Evolutionary conservation across 148 eudicot species (phyloP), one percentile per base, ranked within the genome.

Genomic region (Arctostaphylos glauca): DNA sequence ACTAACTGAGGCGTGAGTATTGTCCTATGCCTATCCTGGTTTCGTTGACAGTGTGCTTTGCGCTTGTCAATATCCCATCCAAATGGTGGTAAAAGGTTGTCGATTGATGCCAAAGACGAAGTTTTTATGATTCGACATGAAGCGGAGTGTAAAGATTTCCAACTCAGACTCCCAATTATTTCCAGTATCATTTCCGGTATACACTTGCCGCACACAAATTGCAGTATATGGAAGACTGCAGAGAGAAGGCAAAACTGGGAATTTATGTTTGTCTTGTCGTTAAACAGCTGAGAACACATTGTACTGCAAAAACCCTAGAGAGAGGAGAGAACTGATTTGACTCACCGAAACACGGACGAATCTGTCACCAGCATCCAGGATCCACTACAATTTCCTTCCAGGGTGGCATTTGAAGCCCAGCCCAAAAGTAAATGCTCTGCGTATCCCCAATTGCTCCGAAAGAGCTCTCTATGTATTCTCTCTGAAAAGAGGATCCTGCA

Each of bases 1-100:
- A 91, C 90, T 77, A 52, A 43, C 74, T 83, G 84, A 58, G 90
- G 86, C 77, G 74, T 85, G 56, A 85, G 67, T 68, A 71, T 2
- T n/a, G 49, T 70, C 56, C 23, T 19, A 55, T 5, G 13, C 62
- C 15, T 68, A 7, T 19, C 21, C 15, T 44, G 25, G 15, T 46
- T 41, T 48, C 9, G 25, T 13, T 0, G 31, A 16, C 7, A 41
- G 23, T 64, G 79, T 13, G 62, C 38, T 31, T 41, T 66, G 47
- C 82, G 12, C 52, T 49, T 48, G 21, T 49, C 12, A 31, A 60
- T 60, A 5, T 13, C 44, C 50, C 75, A 25, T 25, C 10, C 76
- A 8, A 67, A 23, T 31, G 82, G 31, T 52, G 54, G 68, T 52
- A 48, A 50, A 9, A 80, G 58, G 49, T 10, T 19, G 74, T 44